phyloP scores from a whole-genome alignment of 805 yeast genomes.

The Sugiyamaella qingdaonensis region DNA sequence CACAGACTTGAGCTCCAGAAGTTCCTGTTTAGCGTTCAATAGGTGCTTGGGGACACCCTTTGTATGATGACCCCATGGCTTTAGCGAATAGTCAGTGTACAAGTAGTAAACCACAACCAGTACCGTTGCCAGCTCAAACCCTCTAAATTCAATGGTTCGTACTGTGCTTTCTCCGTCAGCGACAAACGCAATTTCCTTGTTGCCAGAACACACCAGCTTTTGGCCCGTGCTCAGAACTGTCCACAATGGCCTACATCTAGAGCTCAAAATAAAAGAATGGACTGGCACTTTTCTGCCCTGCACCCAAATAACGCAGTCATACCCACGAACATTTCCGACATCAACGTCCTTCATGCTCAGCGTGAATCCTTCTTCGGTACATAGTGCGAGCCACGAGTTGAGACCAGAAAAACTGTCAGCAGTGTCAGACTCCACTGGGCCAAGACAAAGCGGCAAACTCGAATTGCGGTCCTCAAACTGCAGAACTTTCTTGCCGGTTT shows the following conservation, averaged over 20 bases:
- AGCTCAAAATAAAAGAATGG: constrained; percentile 14
- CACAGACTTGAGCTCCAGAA: constrained; percentile 19
- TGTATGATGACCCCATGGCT: constrained; percentile 20
- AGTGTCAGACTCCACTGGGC: constrained; percentile 4
- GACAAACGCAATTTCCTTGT: not conserved
- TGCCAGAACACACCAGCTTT: not conserved
- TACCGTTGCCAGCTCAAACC: constrained; percentile 20
- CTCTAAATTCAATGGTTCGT: constrained; percentile 13
- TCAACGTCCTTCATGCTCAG: constrained; percentile 7
- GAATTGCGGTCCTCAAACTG: not conserved
- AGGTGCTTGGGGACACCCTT: constrained; percentile 21
- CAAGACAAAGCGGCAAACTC: not conserved
- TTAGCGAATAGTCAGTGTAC: constrained; percentile 27
- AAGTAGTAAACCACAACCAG: constrained; percentile 25
- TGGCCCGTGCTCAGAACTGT: not conserved
- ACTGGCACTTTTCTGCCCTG: constrained; percentile 23
- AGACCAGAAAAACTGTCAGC: constrained; percentile 5
- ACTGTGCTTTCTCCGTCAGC: not conserved
- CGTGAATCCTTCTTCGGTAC: constrained; percentile 10
- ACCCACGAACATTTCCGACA: constrained; percentile 2
- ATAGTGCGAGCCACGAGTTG: constrained; percentile 8
- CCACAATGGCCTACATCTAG: constrained; percentile 6
- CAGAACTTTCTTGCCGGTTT: not conserved
- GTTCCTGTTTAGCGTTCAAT: constrained; percentile 11
- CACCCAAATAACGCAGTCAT: constrained; percentile 17